Conservation (phyloP, 208 protist species). For the Crithidia brevicula region DNA sequence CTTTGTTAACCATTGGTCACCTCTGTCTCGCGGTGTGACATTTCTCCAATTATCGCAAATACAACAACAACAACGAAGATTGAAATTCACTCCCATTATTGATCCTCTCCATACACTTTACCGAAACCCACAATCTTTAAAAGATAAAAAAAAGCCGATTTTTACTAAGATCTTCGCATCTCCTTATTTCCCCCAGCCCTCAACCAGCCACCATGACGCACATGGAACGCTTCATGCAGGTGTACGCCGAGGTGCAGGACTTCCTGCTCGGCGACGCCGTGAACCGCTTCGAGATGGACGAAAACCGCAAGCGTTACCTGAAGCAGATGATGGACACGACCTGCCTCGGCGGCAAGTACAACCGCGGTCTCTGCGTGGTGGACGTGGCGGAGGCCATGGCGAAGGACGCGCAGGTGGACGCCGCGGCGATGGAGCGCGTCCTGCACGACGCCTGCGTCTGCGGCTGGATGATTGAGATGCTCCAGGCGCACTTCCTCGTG, state of each 20-base stretch:
- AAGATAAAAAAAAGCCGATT: no score
- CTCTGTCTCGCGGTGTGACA: no score
- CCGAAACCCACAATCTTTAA: neutral
- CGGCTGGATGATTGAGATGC: conserved; percentile 94
- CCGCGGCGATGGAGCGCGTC: conserved; percentile 45
- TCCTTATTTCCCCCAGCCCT: no score
- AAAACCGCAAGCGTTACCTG: conserved; percentile 73
- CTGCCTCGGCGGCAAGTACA: conserved; percentile 91
- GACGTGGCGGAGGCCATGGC: conserved; percentile 71
- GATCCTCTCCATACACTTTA: neutral
- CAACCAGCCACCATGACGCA: conserved; percentile 36
- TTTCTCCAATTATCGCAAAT: no score
- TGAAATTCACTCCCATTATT: conserved; percentile 2
- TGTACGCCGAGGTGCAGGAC: conserved; percentile 80
- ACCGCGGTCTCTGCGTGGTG: conserved; percentile 86
- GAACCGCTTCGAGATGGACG: conserved; percentile 72
- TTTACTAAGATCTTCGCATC: no score
- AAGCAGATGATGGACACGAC: conserved; percentile 87
- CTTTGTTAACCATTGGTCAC: no score
- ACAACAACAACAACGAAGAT: neutral
- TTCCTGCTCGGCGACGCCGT: conserved; percentile 60
- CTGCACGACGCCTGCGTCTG: conserved; percentile 92
- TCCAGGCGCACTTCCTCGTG: conserved; percentile 97
- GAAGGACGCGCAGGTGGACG: conserved; percentile 56
- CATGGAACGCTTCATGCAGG: conserved; percentile 74